Conservation (phyloP, 1,284 basidiomycete genomes). For the Sanghuangporus baumii region DNA sequence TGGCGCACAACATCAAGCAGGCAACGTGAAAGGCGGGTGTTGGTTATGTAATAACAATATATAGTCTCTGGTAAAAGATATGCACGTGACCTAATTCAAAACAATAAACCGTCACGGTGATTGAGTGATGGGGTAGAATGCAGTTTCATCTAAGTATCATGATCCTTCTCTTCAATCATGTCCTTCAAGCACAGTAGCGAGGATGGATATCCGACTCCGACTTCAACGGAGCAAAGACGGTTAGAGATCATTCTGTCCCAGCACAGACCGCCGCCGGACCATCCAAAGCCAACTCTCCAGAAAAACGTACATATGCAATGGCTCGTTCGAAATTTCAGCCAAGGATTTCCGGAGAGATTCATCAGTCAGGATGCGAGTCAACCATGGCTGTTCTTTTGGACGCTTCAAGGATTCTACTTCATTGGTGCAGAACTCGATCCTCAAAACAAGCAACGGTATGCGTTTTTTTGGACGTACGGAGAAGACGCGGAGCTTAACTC, state of each 20-base stretch:
- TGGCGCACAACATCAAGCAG: too few relatives aligned
- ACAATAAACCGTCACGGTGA: background rate
- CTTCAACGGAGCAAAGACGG: slow-evolving; percentile 57
- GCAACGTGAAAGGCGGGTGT: too few relatives aligned
- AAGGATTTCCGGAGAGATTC: slow-evolving; percentile 75
- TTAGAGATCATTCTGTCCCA: slow-evolving; percentile 61
- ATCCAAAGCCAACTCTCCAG: slow-evolving; percentile 36
- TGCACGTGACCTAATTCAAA: background rate
- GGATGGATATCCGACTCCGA: slow-evolving; percentile 59
- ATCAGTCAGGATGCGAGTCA: slow-evolving; percentile 86
- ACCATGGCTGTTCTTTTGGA: slow-evolving; percentile 93
- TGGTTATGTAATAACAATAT: too few relatives aligned
- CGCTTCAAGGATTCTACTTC: slow-evolving; percentile 72
- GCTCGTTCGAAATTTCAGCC: slow-evolving; percentile 59
- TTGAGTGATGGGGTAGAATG: background rate
- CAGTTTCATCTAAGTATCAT: background rate
- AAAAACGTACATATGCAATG: slow-evolving; percentile 63
- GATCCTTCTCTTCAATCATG: slow-evolving; percentile 10
- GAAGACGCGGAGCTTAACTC: background rate
- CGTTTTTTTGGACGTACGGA: background rate
- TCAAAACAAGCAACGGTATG: slow-evolving; percentile 65
- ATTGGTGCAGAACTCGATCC: slow-evolving; percentile 77
- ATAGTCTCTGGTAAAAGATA: too few relatives aligned
- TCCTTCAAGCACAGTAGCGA: slow-evolving; percentile 20
- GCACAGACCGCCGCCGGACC: slow-evolving; percentile 32